Evolutionary conservation across 1,139 yeast species (phyloP).

Genomic region (Geotrichum klebahnii): DNA sequence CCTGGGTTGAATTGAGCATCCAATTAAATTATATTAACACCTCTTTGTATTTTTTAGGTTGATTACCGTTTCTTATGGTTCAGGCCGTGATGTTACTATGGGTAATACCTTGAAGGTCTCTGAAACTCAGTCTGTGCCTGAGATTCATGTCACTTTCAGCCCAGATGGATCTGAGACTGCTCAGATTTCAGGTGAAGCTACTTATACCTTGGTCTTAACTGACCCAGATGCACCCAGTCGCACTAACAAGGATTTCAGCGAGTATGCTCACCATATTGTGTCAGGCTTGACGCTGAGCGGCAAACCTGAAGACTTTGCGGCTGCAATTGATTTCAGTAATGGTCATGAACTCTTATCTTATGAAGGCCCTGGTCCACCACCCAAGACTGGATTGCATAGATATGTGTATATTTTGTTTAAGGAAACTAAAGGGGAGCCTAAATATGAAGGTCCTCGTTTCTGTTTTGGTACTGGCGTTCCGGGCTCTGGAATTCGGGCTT

Average conservation of each 20-base stretch:
- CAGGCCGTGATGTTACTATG: slow-evolving; percentile 62
- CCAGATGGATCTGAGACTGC: slow-evolving; percentile 32
- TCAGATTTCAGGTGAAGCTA: slow-evolving; percentile 41
- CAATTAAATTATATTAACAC: not conserved
- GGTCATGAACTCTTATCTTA: slow-evolving; percentile 46
- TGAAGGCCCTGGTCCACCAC: slow-evolving; percentile 82
- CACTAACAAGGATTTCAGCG: slow-evolving; percentile 81
- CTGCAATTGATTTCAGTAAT: slow-evolving; percentile 34
- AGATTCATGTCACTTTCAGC: slow-evolving; percentile 62
- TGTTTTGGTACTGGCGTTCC: slow-evolving; percentile 84
- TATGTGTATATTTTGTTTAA: slow-evolving; percentile 72
- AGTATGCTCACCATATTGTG: slow-evolving; percentile 72
- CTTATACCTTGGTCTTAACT: slow-evolving; percentile 70
- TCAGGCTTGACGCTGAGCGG: slow-evolving; percentile 54
- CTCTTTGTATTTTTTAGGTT: slow-evolving; percentile 30
- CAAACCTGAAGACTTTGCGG: slow-evolving; percentile 35
- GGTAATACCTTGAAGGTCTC: slow-evolving; percentile 68
- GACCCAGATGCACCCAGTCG: slow-evolving; percentile 94
- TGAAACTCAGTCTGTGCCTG: slow-evolving; percentile 63
- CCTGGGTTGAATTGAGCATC: too few species aligned
- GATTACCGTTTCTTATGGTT: slow-evolving; percentile 47
- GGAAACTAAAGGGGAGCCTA: slow-evolving; percentile 44
- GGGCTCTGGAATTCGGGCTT: slow-evolving; percentile 69
- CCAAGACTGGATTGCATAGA: slow-evolving; percentile 75
- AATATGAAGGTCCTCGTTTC: slow-evolving; percentile 57